A percentile compares a stretch with the other conserved stretches of the same genome.
Evolutionary conservation across 202 grass and related monocot genomes (phyloP).

Genomic region (Miscanthus sacchariflorus): DNA sequence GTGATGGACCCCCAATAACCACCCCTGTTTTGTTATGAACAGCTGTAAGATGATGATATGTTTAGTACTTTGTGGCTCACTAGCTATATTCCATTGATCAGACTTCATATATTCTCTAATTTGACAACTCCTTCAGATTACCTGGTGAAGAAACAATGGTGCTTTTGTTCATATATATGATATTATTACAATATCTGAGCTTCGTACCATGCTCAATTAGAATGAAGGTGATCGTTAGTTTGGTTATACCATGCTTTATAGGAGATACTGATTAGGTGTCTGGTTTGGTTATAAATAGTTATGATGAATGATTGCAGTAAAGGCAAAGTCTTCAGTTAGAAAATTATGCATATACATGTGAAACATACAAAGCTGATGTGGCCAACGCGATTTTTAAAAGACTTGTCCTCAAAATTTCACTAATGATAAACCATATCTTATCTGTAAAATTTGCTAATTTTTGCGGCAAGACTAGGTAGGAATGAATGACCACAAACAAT

Average conservation of each 20-base stretch:
- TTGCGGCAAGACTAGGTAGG: background rate
- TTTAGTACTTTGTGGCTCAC: background rate
- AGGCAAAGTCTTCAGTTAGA: background rate
- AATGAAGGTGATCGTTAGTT: background rate
- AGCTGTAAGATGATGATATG: background rate
- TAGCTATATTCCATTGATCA: background rate
- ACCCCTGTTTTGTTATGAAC: background rate
- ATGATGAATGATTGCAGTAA: background rate
- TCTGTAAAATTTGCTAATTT: constrained; percentile 17
- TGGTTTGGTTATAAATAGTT: background rate
- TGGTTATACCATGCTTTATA: background rate
- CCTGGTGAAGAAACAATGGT: background rate
- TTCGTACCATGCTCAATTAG: background rate
- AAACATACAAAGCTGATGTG: background rate
- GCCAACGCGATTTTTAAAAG: background rate
- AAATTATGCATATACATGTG: background rate
- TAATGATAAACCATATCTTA: background rate
- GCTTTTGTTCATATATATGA: background rate
- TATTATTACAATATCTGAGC: background rate
- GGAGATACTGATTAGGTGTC: background rate
- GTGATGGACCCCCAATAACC: background rate
- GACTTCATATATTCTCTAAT: background rate
- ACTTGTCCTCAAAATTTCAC: background rate
- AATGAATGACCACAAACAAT: background rate
- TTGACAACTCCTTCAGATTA: background rate